These are phyloP conservation scores for Tylopilus intermedius DNA, from an alignment of 768 basidiomycete species.

Conservation along the genomic window DNA sequence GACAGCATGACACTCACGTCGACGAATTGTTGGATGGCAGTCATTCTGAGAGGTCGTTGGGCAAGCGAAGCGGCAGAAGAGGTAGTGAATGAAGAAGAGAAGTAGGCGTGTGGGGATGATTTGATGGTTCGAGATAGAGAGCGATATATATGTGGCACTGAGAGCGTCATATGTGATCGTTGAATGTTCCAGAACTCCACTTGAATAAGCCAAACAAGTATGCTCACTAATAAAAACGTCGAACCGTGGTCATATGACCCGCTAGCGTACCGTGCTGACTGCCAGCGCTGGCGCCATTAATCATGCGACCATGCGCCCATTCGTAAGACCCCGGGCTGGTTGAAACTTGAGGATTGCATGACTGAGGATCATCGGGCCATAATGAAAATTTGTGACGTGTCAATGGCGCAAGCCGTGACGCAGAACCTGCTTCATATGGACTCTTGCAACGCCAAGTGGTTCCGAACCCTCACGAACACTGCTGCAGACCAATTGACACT, in stretches of 20 bases:
- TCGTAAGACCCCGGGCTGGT: too few relatives aligned
- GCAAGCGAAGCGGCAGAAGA: constrained; percentile 10
- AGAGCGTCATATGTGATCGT: background rate
- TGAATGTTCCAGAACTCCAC: background rate
- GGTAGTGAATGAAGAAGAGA: background rate
- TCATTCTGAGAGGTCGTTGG: constrained; percentile 13
- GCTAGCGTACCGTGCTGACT: too few relatives aligned
- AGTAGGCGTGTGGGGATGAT: background rate
- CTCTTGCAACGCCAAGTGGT: too few relatives aligned
- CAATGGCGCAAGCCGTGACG: too few relatives aligned
- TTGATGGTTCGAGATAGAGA: constrained; percentile 13
- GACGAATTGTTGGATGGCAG: constrained; percentile 35
- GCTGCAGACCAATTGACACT: too few relatives aligned
- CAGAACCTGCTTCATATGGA: too few relatives aligned
- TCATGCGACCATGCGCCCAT: too few relatives aligned
- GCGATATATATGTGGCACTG: constrained; percentile 23
- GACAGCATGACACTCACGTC: constrained; percentile 29
- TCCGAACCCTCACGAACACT: too few relatives aligned
- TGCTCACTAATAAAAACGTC: background rate
- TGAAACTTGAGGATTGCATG: too few relatives aligned
- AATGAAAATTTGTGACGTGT: too few relatives aligned
- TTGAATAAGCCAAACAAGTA: background rate
- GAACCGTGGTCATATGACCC: background rate
- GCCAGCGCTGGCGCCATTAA: too few relatives aligned
- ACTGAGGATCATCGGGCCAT: too few relatives aligned